Percentiles rank a stretch among this genome's conserved stretches.
Conservation (phyloP, 129 eudicot species). For the Saposhnikovia divaricata region DNA sequence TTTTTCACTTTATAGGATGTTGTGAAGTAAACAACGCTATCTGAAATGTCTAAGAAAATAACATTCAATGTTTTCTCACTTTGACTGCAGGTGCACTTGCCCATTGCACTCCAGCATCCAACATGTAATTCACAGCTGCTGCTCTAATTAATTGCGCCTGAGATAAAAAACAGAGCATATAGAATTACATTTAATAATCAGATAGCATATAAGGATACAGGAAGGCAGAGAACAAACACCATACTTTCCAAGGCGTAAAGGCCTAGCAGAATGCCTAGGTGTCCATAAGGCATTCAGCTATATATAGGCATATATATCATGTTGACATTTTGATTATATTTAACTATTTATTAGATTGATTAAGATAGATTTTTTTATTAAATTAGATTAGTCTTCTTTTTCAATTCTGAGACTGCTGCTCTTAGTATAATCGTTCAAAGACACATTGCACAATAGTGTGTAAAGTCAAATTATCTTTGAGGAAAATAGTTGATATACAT, state of each 20-base stretch:
- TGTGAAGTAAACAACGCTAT: slow-evolving; percentile 11
- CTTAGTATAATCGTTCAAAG: background rate
- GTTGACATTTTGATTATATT: background rate
- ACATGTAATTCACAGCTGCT: slow-evolving; percentile 72
- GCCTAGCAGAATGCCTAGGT: background rate
- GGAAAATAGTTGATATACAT: background rate
- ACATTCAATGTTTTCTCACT: slow-evolving; percentile 31
- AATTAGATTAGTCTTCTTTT: background rate
- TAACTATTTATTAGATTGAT: background rate
- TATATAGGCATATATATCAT: background rate
- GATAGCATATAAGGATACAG: background rate
- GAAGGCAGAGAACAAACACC: background rate
- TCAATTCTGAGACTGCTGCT: background rate
- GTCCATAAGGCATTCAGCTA: background rate
- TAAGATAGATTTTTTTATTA: background rate
- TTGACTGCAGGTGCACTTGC: slow-evolving; percentile 87
- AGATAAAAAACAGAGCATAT: slow-evolving; percentile 7
- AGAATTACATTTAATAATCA: background rate
- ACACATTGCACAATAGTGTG: background rate
- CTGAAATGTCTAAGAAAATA: background rate
- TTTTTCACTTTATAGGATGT: background rate
- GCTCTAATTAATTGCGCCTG: slow-evolving; percentile 77
- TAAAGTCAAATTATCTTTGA: background rate
- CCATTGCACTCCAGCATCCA: slow-evolving; percentile 95
- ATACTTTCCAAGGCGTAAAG: background rate